Conservation (phyloP, 805 yeast species). For the Lipomyces sp. region DNA sequence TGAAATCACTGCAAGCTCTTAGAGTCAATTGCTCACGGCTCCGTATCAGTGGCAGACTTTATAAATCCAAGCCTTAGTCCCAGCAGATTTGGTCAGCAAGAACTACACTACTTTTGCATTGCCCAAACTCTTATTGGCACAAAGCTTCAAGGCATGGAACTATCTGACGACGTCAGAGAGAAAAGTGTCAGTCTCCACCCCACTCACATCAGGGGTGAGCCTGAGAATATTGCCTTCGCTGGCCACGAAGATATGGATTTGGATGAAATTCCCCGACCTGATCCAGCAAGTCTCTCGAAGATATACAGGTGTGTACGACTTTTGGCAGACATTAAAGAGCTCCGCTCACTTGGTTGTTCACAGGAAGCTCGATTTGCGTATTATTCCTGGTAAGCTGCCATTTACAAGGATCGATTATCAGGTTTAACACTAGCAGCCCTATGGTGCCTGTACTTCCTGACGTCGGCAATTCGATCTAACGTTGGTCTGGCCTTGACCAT, state of each 20-base stretch:
- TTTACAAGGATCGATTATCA: background rate
- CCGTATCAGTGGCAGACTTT: background rate
- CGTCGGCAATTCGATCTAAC: slow-evolving; percentile 67
- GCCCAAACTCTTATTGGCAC: background rate
- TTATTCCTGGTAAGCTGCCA: slow-evolving; percentile 56
- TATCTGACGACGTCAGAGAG: slow-evolving; percentile 4
- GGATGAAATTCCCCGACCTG: slow-evolving; percentile 30
- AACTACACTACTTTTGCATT: background rate
- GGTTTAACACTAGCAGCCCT: slow-evolving; percentile 50
- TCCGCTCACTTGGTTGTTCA: background rate
- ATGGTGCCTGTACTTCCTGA: slow-evolving; percentile 71
- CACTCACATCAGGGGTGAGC: slow-evolving; percentile 34
- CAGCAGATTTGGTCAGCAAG: background rate
- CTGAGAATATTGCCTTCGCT: slow-evolving; percentile 32
- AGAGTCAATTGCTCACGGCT: background rate
- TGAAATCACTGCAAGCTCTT: background rate
- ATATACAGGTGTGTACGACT: slow-evolving; percentile 19
- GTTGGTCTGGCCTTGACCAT: slow-evolving; percentile 48
- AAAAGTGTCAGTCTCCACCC: slow-evolving; percentile 21
- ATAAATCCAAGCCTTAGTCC: background rate
- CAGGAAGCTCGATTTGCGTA: slow-evolving; percentile 63
- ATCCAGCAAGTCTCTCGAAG: slow-evolving; percentile 19
- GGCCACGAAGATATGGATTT: slow-evolving; percentile 22
- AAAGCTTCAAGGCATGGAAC: background rate
- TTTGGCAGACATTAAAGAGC: background rate